A percentile compares a stretch with the other conserved stretches of the same genome.
Evolutionary conservation across 2,329 filamentous ascomycete genomes (phyloP).

Genomic region (Verticillium zaregamsianum): DNA sequence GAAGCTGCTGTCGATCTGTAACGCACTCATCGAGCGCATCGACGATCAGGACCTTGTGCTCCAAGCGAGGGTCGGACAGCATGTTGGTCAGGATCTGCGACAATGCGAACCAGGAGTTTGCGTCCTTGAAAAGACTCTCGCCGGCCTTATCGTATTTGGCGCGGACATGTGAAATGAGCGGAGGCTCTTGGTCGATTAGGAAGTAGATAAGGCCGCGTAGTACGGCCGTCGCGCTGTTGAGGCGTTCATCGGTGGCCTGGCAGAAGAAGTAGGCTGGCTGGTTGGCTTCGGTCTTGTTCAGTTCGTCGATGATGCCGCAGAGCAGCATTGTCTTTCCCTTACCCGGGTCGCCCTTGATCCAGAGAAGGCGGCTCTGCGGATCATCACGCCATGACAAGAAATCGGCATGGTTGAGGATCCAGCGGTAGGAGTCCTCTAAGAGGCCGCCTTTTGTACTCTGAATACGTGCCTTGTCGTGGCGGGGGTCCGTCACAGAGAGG

Average conservation of each 20-base stretch:
- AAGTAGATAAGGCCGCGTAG: slow-evolving; percentile 38
- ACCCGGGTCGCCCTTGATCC: slow-evolving; percentile 32
- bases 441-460: slow-evolving; percentile 28
- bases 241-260: slow-evolving; percentile 27
- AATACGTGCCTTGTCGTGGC: slow-evolving; percentile 29
- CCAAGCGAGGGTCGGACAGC: slow-evolving; percentile 26
- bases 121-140: slow-evolving; percentile 30
- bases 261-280: slow-evolving; percentile 35
- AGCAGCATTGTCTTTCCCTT: slow-evolving; percentile 42
- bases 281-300: slow-evolving; percentile 10
- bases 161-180: slow-evolving; percentile 3
- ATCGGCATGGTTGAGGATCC: slow-evolving; percentile 25
- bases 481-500: slow-evolving; percentile 22
- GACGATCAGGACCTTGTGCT: slow-evolving; percentile 30
- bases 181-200: slow-evolving; percentile 19
- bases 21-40: slow-evolving; percentile 7
- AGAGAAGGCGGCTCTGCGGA: slow-evolving; percentile 21
- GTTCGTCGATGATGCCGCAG: slow-evolving; percentile 31
- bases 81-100: slow-evolving; percentile 32
- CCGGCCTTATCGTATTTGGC: slow-evolving; percentile 16
- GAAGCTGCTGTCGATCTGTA: slow-evolving; percentile 17
- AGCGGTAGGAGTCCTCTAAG: slow-evolving; percentile 24
- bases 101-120: slow-evolving; percentile 23
- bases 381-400: slow-evolving; percentile 21
- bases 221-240: slow-evolving; percentile 34